Evolutionary conservation across 1,139 yeast genomes (phyloP), one percentile per base, ranked within the genome.

Genomic region (Yamadazyma spencermartinsiae): DNA sequence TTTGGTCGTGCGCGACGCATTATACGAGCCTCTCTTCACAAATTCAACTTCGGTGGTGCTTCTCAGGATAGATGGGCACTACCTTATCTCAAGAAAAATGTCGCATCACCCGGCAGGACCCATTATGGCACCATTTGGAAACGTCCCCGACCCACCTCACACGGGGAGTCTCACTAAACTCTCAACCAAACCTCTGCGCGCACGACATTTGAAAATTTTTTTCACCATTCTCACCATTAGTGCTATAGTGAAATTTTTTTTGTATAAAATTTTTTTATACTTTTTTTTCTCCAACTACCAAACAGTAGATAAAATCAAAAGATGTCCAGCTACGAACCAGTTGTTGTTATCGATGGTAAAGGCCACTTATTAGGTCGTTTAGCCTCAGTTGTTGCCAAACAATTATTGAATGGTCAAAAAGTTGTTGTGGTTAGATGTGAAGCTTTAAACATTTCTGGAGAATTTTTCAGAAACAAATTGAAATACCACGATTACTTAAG

Each of bases 301-400:
- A 25, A 13, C 31, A 42, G 33, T 35, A 34, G 38, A 24, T 24
- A 27, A 31, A 26, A 28, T 36, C 41, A 37, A 40, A 72, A 68
- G 61, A 87, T 86, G 95, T 85, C 92, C 78, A 79, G 86, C 72
- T 87, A 82, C 74, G 94, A 87, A 80, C 90, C 94, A 77, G 95
- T 88, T 80, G 87, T 88, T 80, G 96, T 88, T 74, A 83, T 86
- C 80, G 95, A 86, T 79, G 95, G 94, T 80, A 90, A 92, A 89
- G 98, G 98, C 74, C 99, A 92, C 78, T 86, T 92, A 70, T 85
- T 92, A 72, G 99, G 99, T 76, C 97, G 99, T 82, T 88, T 92
- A 73, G 98, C 98, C 63, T 88, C 98, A 62, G 86, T 84, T 66
- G 90, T 92, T 68, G 96, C 99, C 74, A 92, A 92, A 85, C 97